phyloP scores from a whole-genome alignment of 495 filamentous ascomycete genomes.

The Pyrenula massariospora region DNA sequence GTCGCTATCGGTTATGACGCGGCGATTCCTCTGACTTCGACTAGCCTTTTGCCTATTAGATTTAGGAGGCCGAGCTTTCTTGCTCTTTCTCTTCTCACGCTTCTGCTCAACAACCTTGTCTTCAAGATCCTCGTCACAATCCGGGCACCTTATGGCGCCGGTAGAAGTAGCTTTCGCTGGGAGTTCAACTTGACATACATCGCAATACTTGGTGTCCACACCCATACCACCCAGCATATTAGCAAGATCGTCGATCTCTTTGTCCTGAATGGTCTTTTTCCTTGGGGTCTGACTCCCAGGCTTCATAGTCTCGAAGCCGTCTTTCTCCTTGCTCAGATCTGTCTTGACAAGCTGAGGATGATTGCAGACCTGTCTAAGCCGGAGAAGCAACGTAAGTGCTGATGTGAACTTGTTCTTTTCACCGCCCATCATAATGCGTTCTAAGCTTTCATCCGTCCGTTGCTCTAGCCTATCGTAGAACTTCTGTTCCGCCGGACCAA shows the following conservation, averaged over 20 bases:
- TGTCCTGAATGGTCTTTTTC: conserved; percentile 28
- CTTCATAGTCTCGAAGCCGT: conserved; percentile 58
- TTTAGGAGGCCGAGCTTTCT: conserved; percentile 33
- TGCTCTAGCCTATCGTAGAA: conserved; percentile 79
- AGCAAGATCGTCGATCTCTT: conserved; percentile 71
- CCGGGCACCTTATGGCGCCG: conserved; percentile 55
- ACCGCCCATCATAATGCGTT: conserved; percentile 67
- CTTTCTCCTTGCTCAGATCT: conserved; percentile 76
- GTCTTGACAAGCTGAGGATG: conserved; percentile 78
- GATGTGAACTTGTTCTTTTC: conserved; percentile 64
- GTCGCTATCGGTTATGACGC: conserved; percentile 49
- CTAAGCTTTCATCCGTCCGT: conserved; percentile 73
- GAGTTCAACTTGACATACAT: conserved; percentile 71
- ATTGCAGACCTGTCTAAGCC: conserved; percentile 87
- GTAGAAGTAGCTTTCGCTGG: conserved; percentile 39
- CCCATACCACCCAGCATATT: conserved; percentile 75
- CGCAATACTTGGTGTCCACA: conserved; percentile 73
- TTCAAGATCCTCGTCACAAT: conserved; percentile 58
- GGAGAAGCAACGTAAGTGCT: conserved; percentile 77
- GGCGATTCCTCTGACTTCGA: conserved; percentile 15
- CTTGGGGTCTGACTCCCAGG: conserved; percentile 31
- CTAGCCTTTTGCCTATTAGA: conserved; percentile 29
- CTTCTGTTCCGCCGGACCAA: conserved; percentile 63
- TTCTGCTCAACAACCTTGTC: conserved; percentile 1
- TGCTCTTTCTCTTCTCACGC: conserved; percentile 27